A percentile compares a stretch with the other conserved stretches of the same genome.
phyloP scores from a whole-genome alignment of 73 alveolate genomes.

The Paramecium bursaria region DNA sequence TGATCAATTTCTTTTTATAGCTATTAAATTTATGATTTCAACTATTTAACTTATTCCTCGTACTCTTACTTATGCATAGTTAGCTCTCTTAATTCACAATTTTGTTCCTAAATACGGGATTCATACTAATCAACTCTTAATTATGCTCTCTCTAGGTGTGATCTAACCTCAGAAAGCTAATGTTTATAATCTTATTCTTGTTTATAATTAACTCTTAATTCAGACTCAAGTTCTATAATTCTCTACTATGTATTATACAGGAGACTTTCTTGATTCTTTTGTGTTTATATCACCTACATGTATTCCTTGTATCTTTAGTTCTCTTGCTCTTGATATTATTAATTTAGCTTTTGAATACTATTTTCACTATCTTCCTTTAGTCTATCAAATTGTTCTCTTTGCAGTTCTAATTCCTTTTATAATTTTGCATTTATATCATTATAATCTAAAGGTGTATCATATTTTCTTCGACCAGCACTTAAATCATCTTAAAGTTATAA shows the following conservation, averaged over 20 bases:
- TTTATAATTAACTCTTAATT: not conserved
- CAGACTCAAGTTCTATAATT: constrained; percentile 29
- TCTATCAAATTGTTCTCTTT: constrained; percentile 9
- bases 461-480: not conserved
- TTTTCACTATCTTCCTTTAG: constrained; percentile 40
- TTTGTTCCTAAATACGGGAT: not conserved
- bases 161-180: not conserved
- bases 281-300: not conserved
- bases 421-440: not conserved
- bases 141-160: not conserved
- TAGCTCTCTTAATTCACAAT: not conserved
- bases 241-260: not conserved
- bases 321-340: constrained; percentile 30
- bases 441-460: not conserved
- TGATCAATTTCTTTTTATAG: constrained; percentile 25
- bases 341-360: not conserved
- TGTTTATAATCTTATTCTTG: constrained; percentile 2
- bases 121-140: not conserved
- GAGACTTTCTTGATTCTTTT: not conserved
- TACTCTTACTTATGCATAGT: not conserved
- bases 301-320: not conserved
- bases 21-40: not conserved
- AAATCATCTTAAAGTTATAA: constrained; percentile 10
- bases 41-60: not conserved
- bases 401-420: constrained; percentile 7